Evolutionary conservation across 1,284 basidiomycete species (phyloP).

Genomic region (Ustilago shanxiensis): DNA sequence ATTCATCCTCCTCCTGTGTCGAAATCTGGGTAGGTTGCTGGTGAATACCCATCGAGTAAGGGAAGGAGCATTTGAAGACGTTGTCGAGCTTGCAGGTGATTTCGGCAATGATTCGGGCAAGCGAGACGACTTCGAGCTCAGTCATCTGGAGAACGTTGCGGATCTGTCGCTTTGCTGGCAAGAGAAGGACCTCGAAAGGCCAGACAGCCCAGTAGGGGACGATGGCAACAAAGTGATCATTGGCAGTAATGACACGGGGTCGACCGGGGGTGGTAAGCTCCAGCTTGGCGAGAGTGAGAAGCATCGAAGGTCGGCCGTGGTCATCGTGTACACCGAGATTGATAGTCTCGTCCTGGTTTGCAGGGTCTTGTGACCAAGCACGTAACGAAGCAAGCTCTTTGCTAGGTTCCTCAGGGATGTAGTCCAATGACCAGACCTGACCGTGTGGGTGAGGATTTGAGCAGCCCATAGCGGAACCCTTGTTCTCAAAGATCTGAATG

Average conservation of each 20-base stretch:
- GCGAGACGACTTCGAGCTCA: slow-evolving; percentile 36
- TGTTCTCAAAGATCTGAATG: slow-evolving; percentile 79
- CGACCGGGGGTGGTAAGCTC: slow-evolving; percentile 76
- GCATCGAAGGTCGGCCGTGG: slow-evolving; percentile 78
- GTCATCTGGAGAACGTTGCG: slow-evolving; percentile 54
- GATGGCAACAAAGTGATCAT: slow-evolving; percentile 85
- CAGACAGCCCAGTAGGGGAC: slow-evolving; percentile 97
- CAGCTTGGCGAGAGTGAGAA: slow-evolving; percentile 85
- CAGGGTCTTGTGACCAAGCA: slow-evolving; percentile 52
- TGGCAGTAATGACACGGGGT: slow-evolving; percentile 78
- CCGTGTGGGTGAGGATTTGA: slow-evolving; percentile 96
- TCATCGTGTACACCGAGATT: slow-evolving; percentile 74
- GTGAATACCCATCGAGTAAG: slow-evolving; percentile 92
- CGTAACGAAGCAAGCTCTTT: slow-evolving; percentile 56
- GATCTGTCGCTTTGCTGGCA: slow-evolving; percentile 57
- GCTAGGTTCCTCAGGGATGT: slow-evolving; percentile 64
- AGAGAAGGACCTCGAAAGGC: slow-evolving; percentile 86
- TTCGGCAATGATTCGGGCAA: slow-evolving; percentile 72
- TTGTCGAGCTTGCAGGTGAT: slow-evolving; percentile 66
- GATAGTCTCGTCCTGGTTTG: slow-evolving; percentile 29
- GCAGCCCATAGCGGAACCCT: slow-evolving; percentile 95
- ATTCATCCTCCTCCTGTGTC: slow-evolving; percentile 69
- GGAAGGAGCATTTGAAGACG: slow-evolving; percentile 79
- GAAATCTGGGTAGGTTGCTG: slow-evolving; percentile 78
- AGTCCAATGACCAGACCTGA: slow-evolving; percentile 82